phyloP scores from a whole-genome alignment of 2,329 filamentous ascomycete species.

The Periconia macrospinosa region DNA sequence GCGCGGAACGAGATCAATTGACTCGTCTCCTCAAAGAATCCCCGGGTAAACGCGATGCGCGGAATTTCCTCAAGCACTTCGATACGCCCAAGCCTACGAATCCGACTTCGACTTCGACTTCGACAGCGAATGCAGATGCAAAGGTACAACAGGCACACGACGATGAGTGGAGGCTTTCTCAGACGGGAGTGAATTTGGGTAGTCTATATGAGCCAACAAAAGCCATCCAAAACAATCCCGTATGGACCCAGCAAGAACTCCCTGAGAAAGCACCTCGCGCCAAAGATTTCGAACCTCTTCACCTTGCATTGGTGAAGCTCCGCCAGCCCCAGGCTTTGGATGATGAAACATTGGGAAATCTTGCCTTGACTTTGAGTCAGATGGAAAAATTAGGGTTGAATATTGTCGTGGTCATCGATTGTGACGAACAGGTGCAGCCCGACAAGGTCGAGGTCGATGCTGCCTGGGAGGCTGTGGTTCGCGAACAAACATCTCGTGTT shows the following conservation, averaged over 20 bases:
- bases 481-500: slow-evolving; percentile 71
- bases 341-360: slow-evolving; percentile 68
- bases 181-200: slow-evolving; percentile 62
- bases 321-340: slow-evolving; percentile 72
- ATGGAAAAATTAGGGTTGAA: slow-evolving; percentile 79
- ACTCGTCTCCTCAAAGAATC: slow-evolving; percentile 73
- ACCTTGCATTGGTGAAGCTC: slow-evolving; percentile 86
- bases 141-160: slow-evolving; percentile 29
- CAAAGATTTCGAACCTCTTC: slow-evolving; percentile 53
- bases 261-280: slow-evolving; percentile 36
- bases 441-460: slow-evolving; percentile 32
- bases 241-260: slow-evolving; percentile 59
- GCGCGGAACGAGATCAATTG: slow-evolving; percentile 40
- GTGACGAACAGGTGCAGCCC: slow-evolving; percentile 48
- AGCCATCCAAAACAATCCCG: slow-evolving; percentile 61
- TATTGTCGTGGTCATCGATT: slow-evolving; percentile 83
- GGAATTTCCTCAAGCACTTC: slow-evolving; percentile 88
- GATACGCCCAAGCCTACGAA: slow-evolving; percentile 43
- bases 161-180: slow-evolving; percentile 37
- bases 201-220: slow-evolving; percentile 61
- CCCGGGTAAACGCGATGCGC: slow-evolving; percentile 89
- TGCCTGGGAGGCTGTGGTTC: slow-evolving; percentile 49
- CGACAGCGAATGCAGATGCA: slow-evolving; percentile 7
- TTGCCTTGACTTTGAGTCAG: slow-evolving; percentile 82
- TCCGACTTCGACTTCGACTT: slow-evolving; percentile 5